Base-by-base conservation (phyloP, 768 basidiomycete genomes). In the Mycena metata region DNA sequence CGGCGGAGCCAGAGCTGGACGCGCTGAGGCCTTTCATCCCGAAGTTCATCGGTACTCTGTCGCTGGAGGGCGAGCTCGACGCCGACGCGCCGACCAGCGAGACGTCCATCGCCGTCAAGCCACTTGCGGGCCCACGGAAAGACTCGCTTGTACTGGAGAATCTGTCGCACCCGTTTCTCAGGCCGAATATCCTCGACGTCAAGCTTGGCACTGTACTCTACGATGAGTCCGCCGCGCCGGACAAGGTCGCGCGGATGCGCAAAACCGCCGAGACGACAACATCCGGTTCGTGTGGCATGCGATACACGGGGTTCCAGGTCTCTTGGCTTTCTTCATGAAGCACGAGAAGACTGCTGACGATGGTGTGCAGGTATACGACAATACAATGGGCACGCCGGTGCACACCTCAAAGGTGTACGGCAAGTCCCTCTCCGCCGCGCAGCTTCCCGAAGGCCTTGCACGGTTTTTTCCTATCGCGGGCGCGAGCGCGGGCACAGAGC, bases 141-240 rank as follows among this genome's bases (percentile, higher is more conserved):
- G 88, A 87, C 83, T 90, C 88, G 66, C 81, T 97, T 60, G 94
- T 97, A 35, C 80, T 99, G 4, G 91, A 96, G 80, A 98, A 99
- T 77, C 81, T 96, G 15, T 80, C 92, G 2, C 79, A 91, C 71
- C 75, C 84, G 1, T 98, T 96, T 82, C 73, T 79, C 41, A 91
- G 90, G 76, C 96, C 96, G 8, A 95, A 93, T 72, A 87, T 98
- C 64, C 83, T 98, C 33, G 97, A 99, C 77, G 85, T 96, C 76
- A 99, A 99, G 79, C 91, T 99, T 17, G 98, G 98, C 1, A 96
- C 92, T 0, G 83, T 92, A 1, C 85, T 99, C n/a, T 94, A 93
- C 69, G 95, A 94, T 57, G 87, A 90, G 23, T 75, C 76, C 13
- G 85, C 92, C 6, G 77, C 85, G 0, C 83, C 86, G 2, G 94